Evolutionary conservation across 2,329 filamentous ascomycete genomes (phyloP), one percentile per base, ranked within the genome.

Genomic region (Cryphonectria japonica): DNA sequence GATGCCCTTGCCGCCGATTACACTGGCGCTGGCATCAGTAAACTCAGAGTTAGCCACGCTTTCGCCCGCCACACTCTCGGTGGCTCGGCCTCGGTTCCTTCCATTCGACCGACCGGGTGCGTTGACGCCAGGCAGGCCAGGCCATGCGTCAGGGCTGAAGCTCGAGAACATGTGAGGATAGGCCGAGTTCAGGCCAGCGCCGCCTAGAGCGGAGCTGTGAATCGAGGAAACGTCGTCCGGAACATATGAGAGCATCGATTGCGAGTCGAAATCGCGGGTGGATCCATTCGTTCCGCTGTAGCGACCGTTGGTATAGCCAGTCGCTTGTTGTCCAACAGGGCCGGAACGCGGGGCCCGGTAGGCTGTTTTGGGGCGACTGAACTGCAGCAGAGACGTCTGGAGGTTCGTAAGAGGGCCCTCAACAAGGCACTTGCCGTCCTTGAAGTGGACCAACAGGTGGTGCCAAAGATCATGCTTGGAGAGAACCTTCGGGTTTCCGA

Each of bases 381-480:
- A 99, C 78, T 99, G 96, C 74, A 98, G 88, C 64, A 99, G 87
- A 16, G 95, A 98, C 37, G 94, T 92, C 81, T 98, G 96, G n/a
- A 99, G 86, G 79, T 99, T 99, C 73, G 92, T 96, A 74, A 99
- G 85, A 29, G 96, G 95, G 0, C 96, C 96, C 80, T 99, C 96
- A 7, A 99, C 96, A 16, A 99, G 89, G 79, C 95, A 98, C 77
- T 97, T 97, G 76, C 91, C 91, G 80, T 98, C 95, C 85, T 98
- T 98, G 87, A 98, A 99, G 81, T 99, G 96, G 54, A 95, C 87
- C 50, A 99, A 86, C 37, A 99, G 88, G 78, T 95, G 95, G 80
- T 99, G 96, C 96, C 96, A 99, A 54, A 99, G 86, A 73, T 97
- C 96, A 79, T 99, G 96, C 85, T 99, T 99, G 57, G 95, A 96